Conservation (phyloP, 2,329 filamentous ascomycete species). For the Orbilia blumenaviensis region DNA sequence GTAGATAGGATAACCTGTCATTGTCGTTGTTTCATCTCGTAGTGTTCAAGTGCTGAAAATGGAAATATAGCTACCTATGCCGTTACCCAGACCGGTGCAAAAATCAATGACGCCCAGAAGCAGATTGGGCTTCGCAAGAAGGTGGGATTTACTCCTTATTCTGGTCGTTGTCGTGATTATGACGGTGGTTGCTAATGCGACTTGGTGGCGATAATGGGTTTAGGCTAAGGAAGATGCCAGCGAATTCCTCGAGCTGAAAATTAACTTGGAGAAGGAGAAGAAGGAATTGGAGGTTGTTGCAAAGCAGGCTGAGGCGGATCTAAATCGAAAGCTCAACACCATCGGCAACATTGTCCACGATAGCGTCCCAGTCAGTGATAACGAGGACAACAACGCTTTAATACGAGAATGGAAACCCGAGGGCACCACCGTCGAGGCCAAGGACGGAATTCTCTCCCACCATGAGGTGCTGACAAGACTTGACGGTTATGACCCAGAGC, state of each 20-base stretch:
- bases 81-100: constrained; percentile 79
- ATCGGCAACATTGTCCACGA: constrained; percentile 94
- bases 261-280: constrained; percentile 80
- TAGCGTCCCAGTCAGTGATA: constrained; percentile 81
- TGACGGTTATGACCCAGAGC: constrained; percentile 90
- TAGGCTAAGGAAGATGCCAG: constrained; percentile 77
- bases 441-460: constrained; percentile 80
- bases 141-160: not conserved
- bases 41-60: not conserved
- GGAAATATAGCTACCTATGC: constrained; percentile 72
- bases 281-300: constrained; percentile 79
- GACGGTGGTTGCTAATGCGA: not conserved
- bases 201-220: not conserved
- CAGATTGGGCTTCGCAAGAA: constrained; percentile 62
- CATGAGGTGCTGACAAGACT: constrained; percentile 90
- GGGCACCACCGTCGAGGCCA: constrained; percentile 76
- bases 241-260: constrained; percentile 81
- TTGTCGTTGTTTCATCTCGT: not conserved
- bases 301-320: constrained; percentile 75
- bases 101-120: constrained; percentile 90
- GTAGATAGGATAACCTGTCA: too few relatives aligned
- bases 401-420: constrained; percentile 83
- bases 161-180: not conserved
- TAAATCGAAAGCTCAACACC: constrained; percentile 80
- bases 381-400: constrained; percentile 86